Percentiles rank a stretch among this genome's conserved stretches.
Conservation (phyloP, 371 early-diverging fungal genomes). For the Encephalitozoon cuniculi region DNA sequence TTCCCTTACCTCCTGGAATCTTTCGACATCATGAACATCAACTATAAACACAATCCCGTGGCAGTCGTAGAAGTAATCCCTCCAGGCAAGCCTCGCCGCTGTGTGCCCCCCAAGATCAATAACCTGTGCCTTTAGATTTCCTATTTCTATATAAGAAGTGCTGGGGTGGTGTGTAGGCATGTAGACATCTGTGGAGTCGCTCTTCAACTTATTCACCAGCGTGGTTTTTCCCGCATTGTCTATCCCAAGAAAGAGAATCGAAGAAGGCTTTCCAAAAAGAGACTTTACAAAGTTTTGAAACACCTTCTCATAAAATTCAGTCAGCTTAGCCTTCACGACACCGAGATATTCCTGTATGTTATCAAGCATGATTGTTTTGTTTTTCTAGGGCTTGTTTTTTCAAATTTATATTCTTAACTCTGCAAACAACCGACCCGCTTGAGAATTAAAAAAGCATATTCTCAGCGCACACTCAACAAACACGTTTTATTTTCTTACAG, state of each 20-base stretch:
- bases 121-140: slow-evolving; percentile 56
- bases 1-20: slow-evolving; percentile 55
- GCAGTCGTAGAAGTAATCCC: slow-evolving; percentile 58
- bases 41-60: slow-evolving; percentile 61
- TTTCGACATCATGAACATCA: slow-evolving; percentile 55
- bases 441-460: no score
- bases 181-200: slow-evolving; percentile 81
- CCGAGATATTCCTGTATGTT: slow-evolving; percentile 4
- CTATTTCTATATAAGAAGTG: slow-evolving; percentile 57
- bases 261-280: slow-evolving; percentile 72
- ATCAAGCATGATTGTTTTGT: slow-evolving; percentile 2
- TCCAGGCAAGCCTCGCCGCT: slow-evolving; percentile 59
- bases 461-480: not conserved
- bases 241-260: slow-evolving; percentile 93
- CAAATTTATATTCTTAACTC: not conserved
- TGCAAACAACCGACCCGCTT: no score
- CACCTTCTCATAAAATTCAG: slow-evolving; percentile 37
- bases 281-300: slow-evolving; percentile 37
- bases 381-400: not conserved
- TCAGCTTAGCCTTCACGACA: slow-evolving; percentile 16
- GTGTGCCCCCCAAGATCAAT: slow-evolving; percentile 61
- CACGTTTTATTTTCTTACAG: not conserved
- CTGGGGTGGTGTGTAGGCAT: slow-evolving; percentile 82
- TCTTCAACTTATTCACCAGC: slow-evolving; percentile 92
- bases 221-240: slow-evolving; percentile 99